phyloP scores from a whole-genome alignment of 2,329 filamentous ascomycete species.

The Dactylella cylindrospora region DNA sequence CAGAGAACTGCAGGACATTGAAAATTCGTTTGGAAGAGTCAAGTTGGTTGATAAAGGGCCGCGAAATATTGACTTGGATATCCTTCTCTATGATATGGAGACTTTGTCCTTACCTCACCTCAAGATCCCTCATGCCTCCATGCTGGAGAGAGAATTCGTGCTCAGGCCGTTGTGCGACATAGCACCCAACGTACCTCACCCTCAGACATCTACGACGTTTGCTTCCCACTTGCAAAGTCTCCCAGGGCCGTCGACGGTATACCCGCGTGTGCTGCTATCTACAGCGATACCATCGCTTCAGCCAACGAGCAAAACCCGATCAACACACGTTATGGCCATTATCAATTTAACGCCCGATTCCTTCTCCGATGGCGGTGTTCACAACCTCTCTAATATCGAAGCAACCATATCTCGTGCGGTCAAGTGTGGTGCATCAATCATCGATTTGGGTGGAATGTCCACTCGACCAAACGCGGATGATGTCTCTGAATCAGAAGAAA shows the following conservation, averaged over 20 bases:
- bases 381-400: slow-evolving; percentile 59
- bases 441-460: slow-evolving; percentile 92
- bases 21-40: slow-evolving; percentile 68
- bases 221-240: slow-evolving; percentile 46
- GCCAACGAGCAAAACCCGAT: slow-evolving; percentile 58
- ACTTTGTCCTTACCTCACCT: slow-evolving; percentile 66
- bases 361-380: slow-evolving; percentile 83
- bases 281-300: slow-evolving; percentile 59
- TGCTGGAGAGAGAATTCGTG: slow-evolving; percentile 91
- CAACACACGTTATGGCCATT: slow-evolving; percentile 86
- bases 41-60: slow-evolving; percentile 92
- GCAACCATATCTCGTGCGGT: slow-evolving; percentile 65
- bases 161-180: slow-evolving; percentile 78
- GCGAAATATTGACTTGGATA: slow-evolving; percentile 90
- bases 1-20: slow-evolving; percentile 79
- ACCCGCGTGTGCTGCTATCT: slow-evolving; percentile 60
- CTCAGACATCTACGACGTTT: slow-evolving; percentile 48
- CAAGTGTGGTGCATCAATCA: slow-evolving; percentile 71
- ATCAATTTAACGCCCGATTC: slow-evolving; percentile 94
- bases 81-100: slow-evolving; percentile 75
- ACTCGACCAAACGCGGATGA: slow-evolving; percentile 75
- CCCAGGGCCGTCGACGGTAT: slow-evolving; percentile 52
- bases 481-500: slow-evolving; percentile 72
- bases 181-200: slow-evolving; percentile 47
- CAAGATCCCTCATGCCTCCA: slow-evolving; percentile 79